phyloP scores from a whole-genome alignment of 106 monocot species.

The Dendrobium catenatum region DNA sequence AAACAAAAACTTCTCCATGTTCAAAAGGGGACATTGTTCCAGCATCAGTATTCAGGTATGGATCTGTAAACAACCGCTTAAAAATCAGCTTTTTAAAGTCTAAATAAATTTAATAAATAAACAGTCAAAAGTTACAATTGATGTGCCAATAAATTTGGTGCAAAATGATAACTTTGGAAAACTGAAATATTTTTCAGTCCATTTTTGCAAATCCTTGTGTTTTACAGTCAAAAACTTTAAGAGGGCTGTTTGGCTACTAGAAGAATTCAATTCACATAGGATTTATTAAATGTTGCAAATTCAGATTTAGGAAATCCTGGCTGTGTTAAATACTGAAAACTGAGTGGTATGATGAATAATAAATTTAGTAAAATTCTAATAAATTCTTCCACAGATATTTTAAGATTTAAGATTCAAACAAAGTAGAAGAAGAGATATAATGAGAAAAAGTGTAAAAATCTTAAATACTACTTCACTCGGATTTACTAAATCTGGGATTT shows the following conservation, averaged over 20 bases:
- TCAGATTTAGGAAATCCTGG: no score
- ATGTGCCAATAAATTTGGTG: not conserved
- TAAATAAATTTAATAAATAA: not conserved
- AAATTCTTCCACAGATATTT: not conserved
- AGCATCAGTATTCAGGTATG: conserved; percentile 22
- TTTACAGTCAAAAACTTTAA: no score
- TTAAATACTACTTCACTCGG: no score
- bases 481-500: no score
- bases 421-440: no score
- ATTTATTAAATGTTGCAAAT: no score
- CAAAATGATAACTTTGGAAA: not conserved
- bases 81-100: not conserved
- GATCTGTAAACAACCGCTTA: conserved; percentile 10
- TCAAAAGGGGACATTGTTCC: conserved; percentile 27
- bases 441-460: no score
- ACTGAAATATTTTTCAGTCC: not conserved
- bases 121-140: not conserved
- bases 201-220: no score
- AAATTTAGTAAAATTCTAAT: not conserved
- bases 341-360: no score
- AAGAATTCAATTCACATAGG: no score
- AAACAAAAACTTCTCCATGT: conserved; percentile 23
- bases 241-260: no score
- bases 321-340: no score
- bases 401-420: not conserved